These are phyloP conservation scores for Saccharomycopsis lassenensis DNA, from an alignment of 805 yeast species.

Conservation along the genomic window DNA sequence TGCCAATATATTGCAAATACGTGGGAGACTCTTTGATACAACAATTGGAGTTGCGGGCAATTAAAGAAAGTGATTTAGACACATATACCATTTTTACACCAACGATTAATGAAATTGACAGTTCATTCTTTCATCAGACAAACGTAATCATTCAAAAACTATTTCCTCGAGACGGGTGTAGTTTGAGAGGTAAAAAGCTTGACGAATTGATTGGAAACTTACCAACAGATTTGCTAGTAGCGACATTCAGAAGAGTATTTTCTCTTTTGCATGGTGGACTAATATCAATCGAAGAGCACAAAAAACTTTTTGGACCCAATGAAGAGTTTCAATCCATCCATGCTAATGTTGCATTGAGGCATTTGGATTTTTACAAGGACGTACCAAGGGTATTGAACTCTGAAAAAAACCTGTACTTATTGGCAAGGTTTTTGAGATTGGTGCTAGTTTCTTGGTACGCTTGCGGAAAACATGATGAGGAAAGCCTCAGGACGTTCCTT, in stretches of 20 bases:
- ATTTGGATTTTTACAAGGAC: conserved; percentile 26
- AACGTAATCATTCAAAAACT: conserved; percentile 7
- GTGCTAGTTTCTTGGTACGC: conserved; percentile 23
- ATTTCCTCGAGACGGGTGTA: conserved; percentile 16
- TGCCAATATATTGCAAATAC: too few species aligned
- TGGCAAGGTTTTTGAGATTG: conserved; percentile 29
- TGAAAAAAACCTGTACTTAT: conserved; percentile 26
- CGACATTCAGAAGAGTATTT: conserved; percentile 26
- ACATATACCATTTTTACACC: too few species aligned
- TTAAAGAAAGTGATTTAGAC: too few species aligned
- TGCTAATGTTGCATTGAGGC: too few species aligned
- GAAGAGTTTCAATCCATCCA: conserved; percentile 20
- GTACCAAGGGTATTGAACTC: conserved; percentile 27
- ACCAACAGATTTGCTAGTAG: conserved; percentile 23
- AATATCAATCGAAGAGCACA: conserved; percentile 27
- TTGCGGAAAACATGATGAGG: too few species aligned
- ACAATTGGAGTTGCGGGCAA: too few species aligned
- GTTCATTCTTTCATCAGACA: too few species aligned
- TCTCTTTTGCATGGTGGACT: conserved; percentile 26
- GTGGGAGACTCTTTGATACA: too few species aligned
- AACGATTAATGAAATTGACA: too few species aligned
- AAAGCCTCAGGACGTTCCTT: too few species aligned
- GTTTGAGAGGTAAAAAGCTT: conserved; percentile 7
- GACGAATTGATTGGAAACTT: neutral
- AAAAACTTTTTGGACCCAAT: conserved; percentile 23